Evolutionary conservation across 2,329 filamentous ascomycete species (phyloP), one percentile per base, ranked within the genome.

Genomic region (Chaetothyriales sp.): DNA sequence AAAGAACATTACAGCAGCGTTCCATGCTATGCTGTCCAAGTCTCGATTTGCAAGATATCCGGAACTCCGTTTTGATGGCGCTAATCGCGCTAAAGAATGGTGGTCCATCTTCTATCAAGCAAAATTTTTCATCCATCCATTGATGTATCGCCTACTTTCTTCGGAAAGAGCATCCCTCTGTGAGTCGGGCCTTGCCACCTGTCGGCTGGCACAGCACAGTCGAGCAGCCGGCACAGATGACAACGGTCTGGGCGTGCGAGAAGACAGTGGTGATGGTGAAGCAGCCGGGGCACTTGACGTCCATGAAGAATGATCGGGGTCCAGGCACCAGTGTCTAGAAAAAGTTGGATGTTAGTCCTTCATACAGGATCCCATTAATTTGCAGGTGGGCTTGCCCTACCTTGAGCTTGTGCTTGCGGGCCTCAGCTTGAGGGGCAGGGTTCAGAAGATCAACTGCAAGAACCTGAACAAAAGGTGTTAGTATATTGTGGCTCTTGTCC

Each of bases 251-350:
- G 74, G 92, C 92, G 81, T 98, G 92, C 60, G 90, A 96, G 86
- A 96, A 98, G 76, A 98, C 92, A 73, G 92, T 98, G 74, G 92
- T 98, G 82, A 98, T 98, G 74, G 89, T 95, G 84, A 96, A 98
- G 86, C 92, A 98, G 69, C 92, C 92, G 72, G 92, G 92, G 86
- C 92, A 98, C 85, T 98, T 98, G 80, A 98, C 92, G 73, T 98
- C 92, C 92, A 98, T 98, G 86, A 98, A 98, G 86, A 96, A 98
- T 64, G 90, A 96, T 73, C 92, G 87, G 68, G 92, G 92, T 62
- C 81, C 84, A 67, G 92, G 92, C 71, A 98, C 92, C 67, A 98
- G 86, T 64, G 80, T 88, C 45, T 93, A 63, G 57, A 50, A 44
- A 26, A 43, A 25, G 20, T 51, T 50, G 47, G 51, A 63, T 48